Conservation (phyloP, 805 yeast species). For the Metschnikowia corniflorae region DNA sequence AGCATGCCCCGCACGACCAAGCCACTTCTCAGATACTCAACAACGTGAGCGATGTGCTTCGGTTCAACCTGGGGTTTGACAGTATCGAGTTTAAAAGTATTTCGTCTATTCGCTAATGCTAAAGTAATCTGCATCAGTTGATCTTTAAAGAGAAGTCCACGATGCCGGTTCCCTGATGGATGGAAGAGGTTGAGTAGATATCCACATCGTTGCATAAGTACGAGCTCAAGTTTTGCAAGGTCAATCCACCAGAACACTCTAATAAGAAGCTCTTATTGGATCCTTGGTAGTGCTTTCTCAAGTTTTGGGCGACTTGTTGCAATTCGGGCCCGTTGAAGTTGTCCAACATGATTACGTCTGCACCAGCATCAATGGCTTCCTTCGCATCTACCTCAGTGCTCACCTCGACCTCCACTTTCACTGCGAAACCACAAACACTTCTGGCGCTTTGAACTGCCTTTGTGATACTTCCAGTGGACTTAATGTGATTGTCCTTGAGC, state of each 20-base stretch:
- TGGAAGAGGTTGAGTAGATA: slow-evolving; percentile 83
- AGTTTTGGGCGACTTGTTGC: slow-evolving; percentile 56
- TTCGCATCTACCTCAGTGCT: slow-evolving; percentile 80
- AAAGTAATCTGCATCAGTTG: slow-evolving; percentile 12
- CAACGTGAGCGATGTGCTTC: slow-evolving; percentile 37
- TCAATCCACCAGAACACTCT: slow-evolving; percentile 92
- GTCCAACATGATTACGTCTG: slow-evolving; percentile 93
- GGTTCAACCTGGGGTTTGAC: slow-evolving; percentile 42
- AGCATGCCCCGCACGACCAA: slow-evolving; percentile 16
- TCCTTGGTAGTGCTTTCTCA: slow-evolving; percentile 56
- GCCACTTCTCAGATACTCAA: slow-evolving; percentile 25
- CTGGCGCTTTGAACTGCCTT: slow-evolving; percentile 76
- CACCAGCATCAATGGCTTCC: slow-evolving; percentile 93
- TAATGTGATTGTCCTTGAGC: slow-evolving; percentile 92
- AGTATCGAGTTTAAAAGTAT: slow-evolving; percentile 35
- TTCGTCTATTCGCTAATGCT: slow-evolving; percentile 32
- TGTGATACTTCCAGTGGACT: slow-evolving; percentile 91
- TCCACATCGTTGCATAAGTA: slow-evolving; percentile 79
- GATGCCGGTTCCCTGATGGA: slow-evolving; percentile 86
- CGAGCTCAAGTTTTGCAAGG: slow-evolving; percentile 56
- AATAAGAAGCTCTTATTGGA: slow-evolving; percentile 52
- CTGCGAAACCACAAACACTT: slow-evolving; percentile 79
- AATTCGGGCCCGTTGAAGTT: slow-evolving; percentile 71
- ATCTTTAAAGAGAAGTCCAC: slow-evolving; percentile 85
- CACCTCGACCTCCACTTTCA: slow-evolving; percentile 91